phyloP scores from a whole-genome alignment of 345 rosid species.

The Microthlaspi erraticum region DNA sequence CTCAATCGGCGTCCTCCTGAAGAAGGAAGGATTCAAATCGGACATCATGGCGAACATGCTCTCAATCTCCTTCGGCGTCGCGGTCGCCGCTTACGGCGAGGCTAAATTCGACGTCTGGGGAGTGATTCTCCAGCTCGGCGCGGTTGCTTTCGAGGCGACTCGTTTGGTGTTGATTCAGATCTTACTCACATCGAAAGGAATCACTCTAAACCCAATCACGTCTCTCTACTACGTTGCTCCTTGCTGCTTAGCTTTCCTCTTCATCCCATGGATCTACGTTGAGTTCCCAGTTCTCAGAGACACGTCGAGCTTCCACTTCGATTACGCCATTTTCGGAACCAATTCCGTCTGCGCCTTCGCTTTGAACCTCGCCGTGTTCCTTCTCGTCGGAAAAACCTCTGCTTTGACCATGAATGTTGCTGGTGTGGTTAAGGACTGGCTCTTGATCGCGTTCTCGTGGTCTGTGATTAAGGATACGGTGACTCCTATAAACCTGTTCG shows the following conservation, averaged over 20 bases:
- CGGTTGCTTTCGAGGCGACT: conserved; percentile 95
- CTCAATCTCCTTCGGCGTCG: conserved; percentile 94
- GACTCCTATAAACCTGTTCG: conserved; percentile 81
- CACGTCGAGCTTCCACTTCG: conserved; percentile 83
- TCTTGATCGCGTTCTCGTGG: conserved; percentile 95
- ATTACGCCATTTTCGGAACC: conserved; percentile 87
- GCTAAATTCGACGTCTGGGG: conserved; percentile 91
- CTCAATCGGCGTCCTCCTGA: conserved; percentile 78
- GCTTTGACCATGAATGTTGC: conserved; percentile 99
- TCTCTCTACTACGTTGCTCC: conserved; percentile 89
- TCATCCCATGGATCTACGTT: conserved; percentile 90
- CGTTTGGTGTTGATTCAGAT: conserved; percentile 92
- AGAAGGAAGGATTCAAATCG: conserved; percentile 66
- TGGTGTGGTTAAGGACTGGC: conserved; percentile 98
- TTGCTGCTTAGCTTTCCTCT: conserved; percentile 80
- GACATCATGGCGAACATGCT: conserved; percentile 87
- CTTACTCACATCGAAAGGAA: conserved; percentile 85
- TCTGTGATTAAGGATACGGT: conserved; percentile 96
- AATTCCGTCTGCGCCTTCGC: conserved; percentile 92
- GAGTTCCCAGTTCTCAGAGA: conserved; percentile 78
- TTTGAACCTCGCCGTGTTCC: conserved; percentile 87
- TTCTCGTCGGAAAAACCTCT: conserved; percentile 94
- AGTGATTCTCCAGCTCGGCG: conserved; percentile 83
- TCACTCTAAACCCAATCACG: conserved; percentile 81
- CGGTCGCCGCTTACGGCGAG: conserved; percentile 90